Percentiles rank a stretch among this genome's conserved stretches.
Evolutionary conservation across 2,329 filamentous ascomycete genomes (phyloP).

Genomic region (Fusarium incarnatum): DNA sequence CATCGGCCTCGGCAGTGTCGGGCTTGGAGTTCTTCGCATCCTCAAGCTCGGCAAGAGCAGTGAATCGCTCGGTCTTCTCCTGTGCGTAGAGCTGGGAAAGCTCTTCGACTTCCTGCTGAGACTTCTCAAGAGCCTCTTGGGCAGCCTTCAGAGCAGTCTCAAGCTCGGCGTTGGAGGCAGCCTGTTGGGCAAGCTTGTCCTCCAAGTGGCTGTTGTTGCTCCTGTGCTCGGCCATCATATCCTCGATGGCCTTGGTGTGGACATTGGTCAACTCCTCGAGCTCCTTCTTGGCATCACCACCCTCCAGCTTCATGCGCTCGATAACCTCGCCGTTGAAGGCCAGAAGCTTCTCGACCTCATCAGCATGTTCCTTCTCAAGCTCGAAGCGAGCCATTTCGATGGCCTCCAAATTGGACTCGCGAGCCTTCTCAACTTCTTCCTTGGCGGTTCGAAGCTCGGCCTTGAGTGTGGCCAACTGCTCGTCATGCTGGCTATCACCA

Average conservation of each 20-base stretch:
- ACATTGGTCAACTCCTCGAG: constrained; percentile 56
- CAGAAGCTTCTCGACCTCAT: constrained; percentile 61
- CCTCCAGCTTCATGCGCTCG: constrained; percentile 55
- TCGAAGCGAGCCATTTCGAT: constrained; percentile 60
- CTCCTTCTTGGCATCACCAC: constrained; percentile 55
- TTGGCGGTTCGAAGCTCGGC: constrained; percentile 40
- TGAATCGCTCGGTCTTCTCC: constrained; percentile 70
- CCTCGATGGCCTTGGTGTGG: constrained; percentile 55
- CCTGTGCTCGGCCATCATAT: constrained; percentile 56
- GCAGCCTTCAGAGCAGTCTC: constrained; percentile 53
- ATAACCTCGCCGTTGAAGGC: constrained; percentile 57
- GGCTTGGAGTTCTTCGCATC: constrained; percentile 66
- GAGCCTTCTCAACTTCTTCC: constrained; percentile 60
- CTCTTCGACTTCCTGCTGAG: constrained; percentile 61
- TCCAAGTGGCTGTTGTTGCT: constrained; percentile 50
- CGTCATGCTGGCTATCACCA: constrained; percentile 49
- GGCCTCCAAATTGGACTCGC: constrained; percentile 57
- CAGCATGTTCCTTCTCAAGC: constrained; percentile 59
- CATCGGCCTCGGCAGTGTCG: constrained; percentile 66
- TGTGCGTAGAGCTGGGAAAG: constrained; percentile 66
- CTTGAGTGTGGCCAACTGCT: constrained; percentile 52
- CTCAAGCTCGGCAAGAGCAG: constrained; percentile 70
- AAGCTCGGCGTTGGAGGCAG: constrained; percentile 52
- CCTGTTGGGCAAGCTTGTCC: constrained; percentile 53
- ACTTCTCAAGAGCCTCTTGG: constrained; percentile 58